Conservation (phyloP, 129 eudicot species). For the Tanacetum coccineum region DNA sequence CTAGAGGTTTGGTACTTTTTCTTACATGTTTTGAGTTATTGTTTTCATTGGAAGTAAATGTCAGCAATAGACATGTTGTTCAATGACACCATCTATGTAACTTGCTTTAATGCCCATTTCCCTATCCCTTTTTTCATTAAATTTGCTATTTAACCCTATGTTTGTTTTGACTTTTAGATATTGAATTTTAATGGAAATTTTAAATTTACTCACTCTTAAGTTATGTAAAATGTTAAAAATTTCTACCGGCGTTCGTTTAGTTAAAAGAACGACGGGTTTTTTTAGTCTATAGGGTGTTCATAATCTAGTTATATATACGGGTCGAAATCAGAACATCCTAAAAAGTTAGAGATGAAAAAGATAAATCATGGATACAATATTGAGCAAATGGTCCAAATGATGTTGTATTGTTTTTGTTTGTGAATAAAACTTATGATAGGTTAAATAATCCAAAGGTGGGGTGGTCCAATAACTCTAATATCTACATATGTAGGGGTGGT, state of each 20-base stretch:
- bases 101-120: slow-evolving; percentile 15
- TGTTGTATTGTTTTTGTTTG: slow-evolving; percentile 17
- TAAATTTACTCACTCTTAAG: neutral
- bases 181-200: neutral
- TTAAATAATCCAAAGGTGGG: slow-evolving; percentile 32
- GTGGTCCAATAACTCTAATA: slow-evolving; percentile 45
- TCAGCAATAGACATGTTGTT: slow-evolving; percentile 40
- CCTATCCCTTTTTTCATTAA: neutral
- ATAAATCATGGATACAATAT: slow-evolving; percentile 10
- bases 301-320: neutral
- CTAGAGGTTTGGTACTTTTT: slow-evolving; percentile 29
- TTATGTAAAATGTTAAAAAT: neutral
- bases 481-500: slow-evolving; percentile 38
- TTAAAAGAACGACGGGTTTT: neutral
- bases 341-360: slow-evolving; percentile 11
- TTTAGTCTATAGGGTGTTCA: neutral
- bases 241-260: no score
- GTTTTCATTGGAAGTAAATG: slow-evolving; percentile 48
- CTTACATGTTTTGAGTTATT: slow-evolving; percentile 35
- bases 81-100: slow-evolving; percentile 30
- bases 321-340: slow-evolving; percentile 12
- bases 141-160: neutral
- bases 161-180: neutral
- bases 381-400: slow-evolving; percentile 27
- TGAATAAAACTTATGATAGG: slow-evolving; percentile 17